Evolutionary conservation across 116 monocot species (phyloP).

Genomic region (Trichopus zeylanicus): DNA sequence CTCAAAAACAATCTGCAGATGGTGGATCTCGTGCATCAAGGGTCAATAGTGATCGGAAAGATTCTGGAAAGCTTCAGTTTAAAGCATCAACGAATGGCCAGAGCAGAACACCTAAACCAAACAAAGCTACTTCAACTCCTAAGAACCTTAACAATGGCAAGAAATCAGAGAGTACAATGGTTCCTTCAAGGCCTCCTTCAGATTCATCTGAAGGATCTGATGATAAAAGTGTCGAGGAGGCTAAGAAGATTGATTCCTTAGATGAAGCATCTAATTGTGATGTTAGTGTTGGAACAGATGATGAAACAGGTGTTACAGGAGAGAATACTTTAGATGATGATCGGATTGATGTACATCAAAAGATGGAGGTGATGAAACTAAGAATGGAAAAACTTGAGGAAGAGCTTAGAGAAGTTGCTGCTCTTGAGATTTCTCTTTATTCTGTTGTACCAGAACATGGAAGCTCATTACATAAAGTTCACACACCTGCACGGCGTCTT

Average conservation of each 20-base stretch:
- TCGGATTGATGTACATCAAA: constrained; percentile 27
- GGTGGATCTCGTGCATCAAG: constrained; percentile 27
- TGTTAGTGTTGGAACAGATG: constrained; percentile 73
- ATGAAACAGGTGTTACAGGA: constrained; percentile 68
- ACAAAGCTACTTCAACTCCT: constrained; percentile 22
- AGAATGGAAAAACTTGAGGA: constrained; percentile 89
- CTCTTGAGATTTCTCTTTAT: constrained; percentile 95
- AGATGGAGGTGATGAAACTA: constrained; percentile 69
- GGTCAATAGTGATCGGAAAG: constrained; percentile 28
- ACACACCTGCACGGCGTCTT: constrained; percentile 90
- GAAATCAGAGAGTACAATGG: constrained; percentile 31
- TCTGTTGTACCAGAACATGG: constrained; percentile 93
- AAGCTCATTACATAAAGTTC: constrained; percentile 93
- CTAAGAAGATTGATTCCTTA: constrained; percentile 71
- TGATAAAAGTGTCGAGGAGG: constrained; percentile 55
- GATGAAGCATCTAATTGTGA: constrained; percentile 66
- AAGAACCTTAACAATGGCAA: constrained; percentile 19
- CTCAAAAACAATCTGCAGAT: constrained; percentile 45
- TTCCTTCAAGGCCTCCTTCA: constrained; percentile 34
- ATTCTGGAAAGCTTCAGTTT: constrained; percentile 46
- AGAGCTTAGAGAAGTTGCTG: constrained; percentile 94
- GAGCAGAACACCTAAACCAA: constrained; percentile 41
- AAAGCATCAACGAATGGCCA: constrained; percentile 36
- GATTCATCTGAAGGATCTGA: constrained; percentile 73
- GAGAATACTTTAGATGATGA: constrained; percentile 64